Evolutionary conservation across 2,329 filamentous ascomycete genomes (phyloP), one percentile per base, ranked within the genome.

Genomic region (Claviceps digitariae): DNA sequence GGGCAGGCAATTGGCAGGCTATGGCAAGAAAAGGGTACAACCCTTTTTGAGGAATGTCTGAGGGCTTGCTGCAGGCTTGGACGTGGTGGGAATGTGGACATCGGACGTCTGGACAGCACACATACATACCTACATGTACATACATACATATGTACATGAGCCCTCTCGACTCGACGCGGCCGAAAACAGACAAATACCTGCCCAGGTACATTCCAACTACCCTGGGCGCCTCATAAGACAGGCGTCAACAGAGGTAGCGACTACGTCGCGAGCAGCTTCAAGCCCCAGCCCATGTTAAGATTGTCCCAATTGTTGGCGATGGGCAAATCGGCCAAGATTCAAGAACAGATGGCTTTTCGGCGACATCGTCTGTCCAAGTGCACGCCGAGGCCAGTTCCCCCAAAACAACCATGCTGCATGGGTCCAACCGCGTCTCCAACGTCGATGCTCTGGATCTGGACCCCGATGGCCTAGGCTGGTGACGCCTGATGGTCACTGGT

Each of bases 341-440:
- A n/a, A 27, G 34, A 36, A 52, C 23, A 49, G 48, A 36, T 7
- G 12, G 34, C 52, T 49, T 31, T 31, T 51, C 48, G 48, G 48
- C 36, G 43, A 47, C 31, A 50, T 51, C 41, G 38, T 41, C 45
- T 46, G 46, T 48, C n/a, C 10, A 20, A 13, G 13, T 13, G 29
- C 4, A 20, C 25, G 27, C 4, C 4, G 36, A 46, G 34, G 38
- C 48, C 36, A n/a, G 23, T 44, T 10, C 48, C 38, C 17, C n/a
- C n/a, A n/a, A 50, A 50, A 41, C 13, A 41, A 44, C 27, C n/a
- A 45, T 51, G 49, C 40, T 51, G 50, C 43, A 45, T 36, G 41
- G 9, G 15, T 29, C 41, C 27, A 8, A 21, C n/a, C 38, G n/a
- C 17, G 7, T 10, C 40, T 21, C n/a, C 21, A 47, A 48, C n/a